Percentiles rank a stretch among this genome's conserved stretches.
These are phyloP conservation scores for Sungouiella blattae DNA, from an alignment of 805 yeast species.

Conservation along the genomic window DNA sequence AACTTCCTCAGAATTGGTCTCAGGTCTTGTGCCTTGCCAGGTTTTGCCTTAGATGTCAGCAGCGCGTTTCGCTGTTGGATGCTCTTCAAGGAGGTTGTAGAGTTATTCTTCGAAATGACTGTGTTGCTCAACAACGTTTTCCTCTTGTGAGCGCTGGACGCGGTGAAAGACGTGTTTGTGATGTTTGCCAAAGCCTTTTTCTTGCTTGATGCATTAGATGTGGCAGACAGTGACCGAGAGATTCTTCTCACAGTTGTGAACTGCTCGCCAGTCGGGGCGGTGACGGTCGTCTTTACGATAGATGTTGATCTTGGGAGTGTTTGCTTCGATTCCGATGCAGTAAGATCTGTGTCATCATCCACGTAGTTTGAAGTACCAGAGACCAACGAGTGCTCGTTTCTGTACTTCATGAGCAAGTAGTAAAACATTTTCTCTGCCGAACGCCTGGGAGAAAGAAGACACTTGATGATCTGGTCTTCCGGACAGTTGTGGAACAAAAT, in stretches of 20 bases:
- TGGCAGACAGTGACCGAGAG: constrained; percentile 20
- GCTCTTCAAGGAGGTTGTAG: constrained; percentile 14
- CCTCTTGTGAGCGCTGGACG: constrained; percentile 38
- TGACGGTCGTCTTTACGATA: constrained; percentile 39
- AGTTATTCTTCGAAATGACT: constrained; percentile 21
- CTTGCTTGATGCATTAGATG: constrained; percentile 18
- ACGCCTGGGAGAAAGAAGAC: constrained; percentile 52
- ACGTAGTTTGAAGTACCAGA: constrained; percentile 18
- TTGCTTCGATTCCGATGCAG: constrained; percentile 22
- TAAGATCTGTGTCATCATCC: constrained; percentile 23
- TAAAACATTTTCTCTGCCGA: constrained; percentile 81
- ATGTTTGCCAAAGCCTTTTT: constrained; percentile 29
- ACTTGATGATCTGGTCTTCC: constrained; percentile 47
- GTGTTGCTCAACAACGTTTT: constrained; percentile 24
- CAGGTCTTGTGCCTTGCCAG: constrained; percentile 9
- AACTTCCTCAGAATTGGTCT: constrained; percentile 13
- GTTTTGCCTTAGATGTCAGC: constrained; percentile 11
- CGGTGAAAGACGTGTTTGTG: constrained; percentile 34
- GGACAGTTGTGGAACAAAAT: constrained; percentile 80
- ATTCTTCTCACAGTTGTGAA: constrained; percentile 19
- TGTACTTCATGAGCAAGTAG: constrained; percentile 67
- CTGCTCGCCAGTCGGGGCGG: constrained; percentile 26
- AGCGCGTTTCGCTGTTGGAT: constrained; percentile 4
- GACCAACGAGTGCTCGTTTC: constrained; percentile 55
- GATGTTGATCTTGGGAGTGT: constrained; percentile 39